Evolutionary conservation across 2,329 filamentous ascomycete genomes (phyloP).

Genomic region (Beauveria australis): DNA sequence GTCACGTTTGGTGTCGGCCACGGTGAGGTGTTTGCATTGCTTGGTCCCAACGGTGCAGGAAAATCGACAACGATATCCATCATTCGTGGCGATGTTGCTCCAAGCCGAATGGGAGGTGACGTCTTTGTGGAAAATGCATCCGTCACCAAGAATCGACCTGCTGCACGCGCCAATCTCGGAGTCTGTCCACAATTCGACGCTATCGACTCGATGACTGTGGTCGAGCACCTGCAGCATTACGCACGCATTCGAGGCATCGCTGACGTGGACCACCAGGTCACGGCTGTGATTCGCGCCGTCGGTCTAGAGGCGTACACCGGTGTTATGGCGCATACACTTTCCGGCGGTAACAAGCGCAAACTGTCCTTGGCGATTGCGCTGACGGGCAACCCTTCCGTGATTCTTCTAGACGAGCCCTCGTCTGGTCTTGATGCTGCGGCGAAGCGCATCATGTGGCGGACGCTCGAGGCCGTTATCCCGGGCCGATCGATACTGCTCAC

Average conservation of each 20-base stretch:
- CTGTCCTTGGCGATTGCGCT: conserved; percentile 65
- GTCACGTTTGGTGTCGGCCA: conserved; percentile 61
- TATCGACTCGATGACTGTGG: conserved; percentile 66
- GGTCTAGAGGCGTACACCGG: conserved; percentile 53
- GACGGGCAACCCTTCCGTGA: conserved; percentile 64
- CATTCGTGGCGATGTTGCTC: conserved; percentile 64
- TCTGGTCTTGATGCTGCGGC: conserved; percentile 67
- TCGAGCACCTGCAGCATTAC: conserved; percentile 66
- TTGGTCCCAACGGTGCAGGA: conserved; percentile 71
- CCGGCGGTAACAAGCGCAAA: conserved; percentile 72
- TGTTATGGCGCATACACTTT: conserved; percentile 59
- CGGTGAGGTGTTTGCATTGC: conserved; percentile 64
- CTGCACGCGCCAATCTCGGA: conserved; percentile 56
- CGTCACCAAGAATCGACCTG: conserved; percentile 53
- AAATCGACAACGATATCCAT: conserved; percentile 66
- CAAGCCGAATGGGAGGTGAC: conserved; percentile 44
- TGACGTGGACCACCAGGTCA: conserved; percentile 49
- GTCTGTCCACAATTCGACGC: conserved; percentile 67
- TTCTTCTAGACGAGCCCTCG: conserved; percentile 68
- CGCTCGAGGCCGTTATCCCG: conserved; percentile 54
- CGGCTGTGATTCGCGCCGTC: conserved; percentile 56
- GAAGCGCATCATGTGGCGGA: conserved; percentile 70
- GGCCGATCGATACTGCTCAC: conserved; percentile 64
- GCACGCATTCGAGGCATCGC: conserved; percentile 60
- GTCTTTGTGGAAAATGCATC: conserved; percentile 62